phyloP scores from a whole-genome alignment of 1,284 basidiomycete species.

The Flammula alnicola region DNA sequence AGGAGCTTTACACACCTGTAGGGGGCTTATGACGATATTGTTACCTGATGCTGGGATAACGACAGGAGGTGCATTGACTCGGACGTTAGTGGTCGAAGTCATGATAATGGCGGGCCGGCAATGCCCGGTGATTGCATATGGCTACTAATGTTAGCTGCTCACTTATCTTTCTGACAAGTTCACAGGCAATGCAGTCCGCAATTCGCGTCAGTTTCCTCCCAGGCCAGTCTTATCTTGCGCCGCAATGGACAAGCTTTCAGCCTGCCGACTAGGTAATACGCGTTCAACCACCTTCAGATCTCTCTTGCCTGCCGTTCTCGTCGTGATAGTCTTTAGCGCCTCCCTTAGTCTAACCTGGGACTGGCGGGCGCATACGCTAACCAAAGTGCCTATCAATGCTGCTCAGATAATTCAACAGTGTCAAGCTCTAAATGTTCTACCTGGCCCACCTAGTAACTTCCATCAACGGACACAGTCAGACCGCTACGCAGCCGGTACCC shows the following conservation, averaged over 20 bases:
- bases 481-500: constrained; percentile 68
- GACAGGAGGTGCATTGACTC: constrained; percentile 57
- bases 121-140: constrained; percentile 4
- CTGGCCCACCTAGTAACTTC: constrained; percentile 62
- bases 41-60: constrained; percentile 72
- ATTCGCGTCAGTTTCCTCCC: neutral
- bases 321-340: constrained; percentile 27
- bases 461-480: constrained; percentile 64
- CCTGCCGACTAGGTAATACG: constrained; percentile 15
- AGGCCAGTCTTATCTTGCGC: constrained; percentile 6
- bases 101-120: too few species aligned
- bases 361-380: constrained; percentile 19
- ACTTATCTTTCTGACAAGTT: neutral
- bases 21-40: constrained; percentile 74
- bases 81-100: constrained; percentile 20
- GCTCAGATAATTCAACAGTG: constrained; percentile 52
- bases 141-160: neutral
- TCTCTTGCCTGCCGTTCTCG: constrained; percentile 23
- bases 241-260: constrained; percentile 34
- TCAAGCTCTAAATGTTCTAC: constrained; percentile 45
- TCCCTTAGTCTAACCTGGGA: constrained; percentile 26
- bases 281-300: constrained; percentile 22
- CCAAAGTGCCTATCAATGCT: constrained; percentile 47
- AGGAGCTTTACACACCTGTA: constrained; percentile 39
- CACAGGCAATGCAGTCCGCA: neutral